A percentile compares a stretch with the other conserved stretches of the same genome.
phyloP scores from a whole-genome alignment of 2,329 filamentous ascomycete species.

The Paraphaeosphaeria minitans region DNA sequence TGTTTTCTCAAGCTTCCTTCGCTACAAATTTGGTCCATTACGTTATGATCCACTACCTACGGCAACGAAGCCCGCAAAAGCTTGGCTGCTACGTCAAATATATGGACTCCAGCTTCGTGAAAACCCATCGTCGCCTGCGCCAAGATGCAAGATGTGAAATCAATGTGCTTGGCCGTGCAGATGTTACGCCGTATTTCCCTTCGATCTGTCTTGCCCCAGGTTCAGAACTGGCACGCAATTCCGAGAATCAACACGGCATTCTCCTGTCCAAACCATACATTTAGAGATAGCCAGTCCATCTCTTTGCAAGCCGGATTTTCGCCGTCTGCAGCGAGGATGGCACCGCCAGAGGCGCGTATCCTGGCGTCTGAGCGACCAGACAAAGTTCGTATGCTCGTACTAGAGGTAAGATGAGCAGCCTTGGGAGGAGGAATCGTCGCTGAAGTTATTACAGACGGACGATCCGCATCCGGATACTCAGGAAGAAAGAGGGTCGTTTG shows the following conservation, averaged over 20 bases:
- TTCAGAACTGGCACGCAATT: background rate
- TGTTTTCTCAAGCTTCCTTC: background rate
- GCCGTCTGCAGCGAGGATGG: conserved; percentile 21
- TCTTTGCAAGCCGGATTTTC: background rate
- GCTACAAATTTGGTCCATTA: background rate
- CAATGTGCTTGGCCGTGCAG: background rate
- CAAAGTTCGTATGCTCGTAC: conserved; percentile 56
- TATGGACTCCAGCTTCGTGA: conserved; percentile 2
- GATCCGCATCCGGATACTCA: conserved; percentile 59
- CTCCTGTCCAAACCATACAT: background rate
- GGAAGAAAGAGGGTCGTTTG: conserved; percentile 58
- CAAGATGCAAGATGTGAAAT: background rate
- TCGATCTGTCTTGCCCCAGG: background rate
- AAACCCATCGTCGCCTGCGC: conserved; percentile 6
- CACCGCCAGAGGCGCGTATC: conserved; percentile 28
- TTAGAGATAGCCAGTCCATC: background rate
- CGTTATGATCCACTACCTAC: conserved; percentile 9
- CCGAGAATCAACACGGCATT: background rate
- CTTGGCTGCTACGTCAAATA: conserved; percentile 8
- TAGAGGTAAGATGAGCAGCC: conserved; percentile 47
- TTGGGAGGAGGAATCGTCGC: background rate
- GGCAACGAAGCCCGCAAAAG: background rate
- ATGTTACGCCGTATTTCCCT: conserved; percentile 1
- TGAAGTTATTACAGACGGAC: conserved; percentile 50
- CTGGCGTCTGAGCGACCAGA: conserved; percentile 33